Conservation (phyloP, 2,329 filamentous ascomycete species). For the Ascochyta fabae region DNA sequence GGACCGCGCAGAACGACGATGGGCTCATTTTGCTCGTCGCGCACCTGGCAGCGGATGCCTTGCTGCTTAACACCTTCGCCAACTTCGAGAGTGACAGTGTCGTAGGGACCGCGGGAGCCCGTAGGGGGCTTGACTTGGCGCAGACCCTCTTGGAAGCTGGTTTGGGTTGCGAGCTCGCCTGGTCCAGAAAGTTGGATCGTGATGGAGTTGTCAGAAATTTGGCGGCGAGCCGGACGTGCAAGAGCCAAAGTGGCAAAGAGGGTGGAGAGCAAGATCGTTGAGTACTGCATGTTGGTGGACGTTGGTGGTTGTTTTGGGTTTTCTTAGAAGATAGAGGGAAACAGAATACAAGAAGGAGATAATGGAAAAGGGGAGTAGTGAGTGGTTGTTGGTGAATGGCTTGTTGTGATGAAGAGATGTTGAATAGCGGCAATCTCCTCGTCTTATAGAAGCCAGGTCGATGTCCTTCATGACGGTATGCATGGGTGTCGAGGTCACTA, state of each 20-base stretch:
- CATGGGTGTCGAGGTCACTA: not conserved
- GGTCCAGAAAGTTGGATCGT: slow-evolving; percentile 9
- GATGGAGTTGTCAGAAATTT: slow-evolving; percentile 5
- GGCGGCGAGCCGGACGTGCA: slow-evolving; percentile 13
- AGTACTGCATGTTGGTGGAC: slow-evolving; percentile 22
- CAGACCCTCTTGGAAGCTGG: slow-evolving; percentile 8
- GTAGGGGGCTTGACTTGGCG: not conserved
- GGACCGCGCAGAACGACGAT: slow-evolving; percentile 15
- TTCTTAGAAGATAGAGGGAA: slow-evolving; percentile 1
- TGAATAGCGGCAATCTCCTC: not conserved
- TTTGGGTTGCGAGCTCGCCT: slow-evolving; percentile 13
- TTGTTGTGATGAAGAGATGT: not conserved
- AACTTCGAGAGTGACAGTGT: slow-evolving; percentile 16
- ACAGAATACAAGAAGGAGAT: not conserved
- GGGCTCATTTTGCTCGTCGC: slow-evolving; percentile 9
- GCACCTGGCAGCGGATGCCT: slow-evolving; percentile 22
- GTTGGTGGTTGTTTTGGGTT: not conserved
- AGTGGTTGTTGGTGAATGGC: not conserved
- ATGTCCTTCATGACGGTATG: not conserved
- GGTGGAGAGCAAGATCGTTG: slow-evolving; percentile 15
- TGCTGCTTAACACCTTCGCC: slow-evolving; percentile 18
- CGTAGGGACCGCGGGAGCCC: slow-evolving; percentile 13
- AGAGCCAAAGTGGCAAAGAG: slow-evolving; percentile 17
- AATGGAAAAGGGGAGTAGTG: not conserved
- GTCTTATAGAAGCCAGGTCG: not conserved